Evolutionary conservation across 2,329 filamentous ascomycete species (phyloP).

Genomic region (Microsporum canis): DNA sequence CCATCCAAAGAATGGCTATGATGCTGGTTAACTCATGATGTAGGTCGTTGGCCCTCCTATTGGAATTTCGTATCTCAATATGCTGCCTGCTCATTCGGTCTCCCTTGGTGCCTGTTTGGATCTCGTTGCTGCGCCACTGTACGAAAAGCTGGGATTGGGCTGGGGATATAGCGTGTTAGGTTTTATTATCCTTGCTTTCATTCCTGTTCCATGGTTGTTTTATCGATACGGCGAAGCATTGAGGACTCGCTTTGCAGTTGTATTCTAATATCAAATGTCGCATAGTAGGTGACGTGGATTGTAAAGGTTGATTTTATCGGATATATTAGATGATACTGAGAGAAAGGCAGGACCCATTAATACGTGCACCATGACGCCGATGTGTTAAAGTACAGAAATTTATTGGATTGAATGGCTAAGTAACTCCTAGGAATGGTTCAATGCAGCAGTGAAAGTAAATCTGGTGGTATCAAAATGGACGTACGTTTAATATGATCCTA

Average conservation of each 20-base stretch:
- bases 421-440: constrained; percentile 1
- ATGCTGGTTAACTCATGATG: constrained; percentile 7
- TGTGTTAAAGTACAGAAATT: background rate
- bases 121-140: constrained; percentile 37
- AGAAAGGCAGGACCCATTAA: background rate
- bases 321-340: background rate
- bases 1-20: background rate
- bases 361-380: background rate
- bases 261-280: background rate
- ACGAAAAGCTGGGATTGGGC: constrained; percentile 49
- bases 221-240: constrained; percentile 30
- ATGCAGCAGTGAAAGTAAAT: background rate
- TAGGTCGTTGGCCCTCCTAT: constrained; percentile 53
- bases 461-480: background rate
- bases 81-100: constrained; percentile 44
- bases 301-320: background rate
- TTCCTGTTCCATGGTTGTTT: constrained; percentile 34
- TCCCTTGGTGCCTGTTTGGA: constrained; percentile 47
- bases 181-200: constrained; percentile 34
- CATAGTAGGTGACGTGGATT: background rate
- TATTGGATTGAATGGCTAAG: background rate
- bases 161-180: constrained; percentile 53
- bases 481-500: constrained; percentile 17
- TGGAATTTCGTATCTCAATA: constrained; percentile 59
- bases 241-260: constrained; percentile 25